Conservation (phyloP, 257 asterid species). For the Nyctanthes arbortristis region DNA sequence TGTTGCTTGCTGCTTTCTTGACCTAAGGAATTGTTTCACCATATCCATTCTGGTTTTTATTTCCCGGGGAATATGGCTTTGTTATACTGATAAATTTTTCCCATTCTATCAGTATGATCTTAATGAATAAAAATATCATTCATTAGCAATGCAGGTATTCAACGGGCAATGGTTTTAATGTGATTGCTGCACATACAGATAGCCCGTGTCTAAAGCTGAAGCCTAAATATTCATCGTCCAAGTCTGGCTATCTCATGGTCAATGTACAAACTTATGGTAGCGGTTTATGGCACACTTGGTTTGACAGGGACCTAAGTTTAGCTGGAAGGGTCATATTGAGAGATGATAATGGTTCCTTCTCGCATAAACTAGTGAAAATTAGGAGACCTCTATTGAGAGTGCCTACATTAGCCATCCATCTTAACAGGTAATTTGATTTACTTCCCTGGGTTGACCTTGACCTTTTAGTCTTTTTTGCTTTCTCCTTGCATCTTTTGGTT, state of each 20-base stretch:
- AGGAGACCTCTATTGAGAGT: slow-evolving; percentile 87
- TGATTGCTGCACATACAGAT: slow-evolving; percentile 97
- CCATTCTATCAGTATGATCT: background rate
- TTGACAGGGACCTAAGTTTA: slow-evolving; percentile 90
- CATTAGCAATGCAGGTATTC: slow-evolving; percentile 78
- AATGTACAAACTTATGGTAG: slow-evolving; percentile 94
- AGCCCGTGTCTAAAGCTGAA: slow-evolving; percentile 98
- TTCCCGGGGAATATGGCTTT: slow-evolving; percentile 8
- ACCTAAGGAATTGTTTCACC: background rate
- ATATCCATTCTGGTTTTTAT: slow-evolving; percentile 5
- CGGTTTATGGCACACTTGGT: slow-evolving; percentile 99
- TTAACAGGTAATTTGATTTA: slow-evolving; percentile 62
- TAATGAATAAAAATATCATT: slow-evolving; percentile 29
- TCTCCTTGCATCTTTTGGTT: slow-evolving; percentile 9
- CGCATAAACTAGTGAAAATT: slow-evolving; percentile 89
- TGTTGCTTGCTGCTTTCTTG: slow-evolving; percentile 9
- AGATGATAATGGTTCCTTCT: slow-evolving; percentile 76
- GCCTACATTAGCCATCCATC: slow-evolving; percentile 97
- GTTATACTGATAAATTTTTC: background rate
- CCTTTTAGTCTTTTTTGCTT: slow-evolving; percentile 12
- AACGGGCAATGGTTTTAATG: slow-evolving; percentile 80
- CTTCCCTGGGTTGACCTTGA: slow-evolving; percentile 7
- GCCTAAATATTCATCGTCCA: slow-evolving; percentile 86
- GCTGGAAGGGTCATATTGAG: slow-evolving; percentile 95
- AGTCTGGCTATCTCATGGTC: slow-evolving; percentile 93